Base-by-base conservation (phyloP, 73 alveolate species). In the Loxodes magnus region DNA sequence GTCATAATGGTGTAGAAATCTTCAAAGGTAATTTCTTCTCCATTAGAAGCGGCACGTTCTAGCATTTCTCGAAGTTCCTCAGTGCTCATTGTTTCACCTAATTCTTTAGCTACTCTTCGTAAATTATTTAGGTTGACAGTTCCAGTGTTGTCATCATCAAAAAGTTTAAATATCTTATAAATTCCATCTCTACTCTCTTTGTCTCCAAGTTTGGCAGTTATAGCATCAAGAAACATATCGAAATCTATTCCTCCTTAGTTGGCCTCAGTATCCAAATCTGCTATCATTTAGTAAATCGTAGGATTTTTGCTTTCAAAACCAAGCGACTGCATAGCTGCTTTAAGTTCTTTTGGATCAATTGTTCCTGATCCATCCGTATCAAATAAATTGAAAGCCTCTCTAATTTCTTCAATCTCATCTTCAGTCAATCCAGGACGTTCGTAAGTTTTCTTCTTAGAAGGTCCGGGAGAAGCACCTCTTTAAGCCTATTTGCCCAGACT, bases 1-100 rank as follows among this genome's bases (percentile, higher is more conserved):
- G 77, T 79, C 89, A 81, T 74, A 57, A 91, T 91, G 66, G 78
- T 80, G 77, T 91, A 91, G 80, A 91, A 91, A 70, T 87, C 98
- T 39, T 87, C 92, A 61, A 84, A 76, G 34, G 92, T 79, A 17
- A 91, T 77, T 64, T 91, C 98, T 26, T 77, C 88, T 4, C 97
- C 94, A 36, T 82, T 79, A 1, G 94, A 71, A 56, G 92, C 85
- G 10, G 97, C 95, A 57, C 92, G 57, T 78, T 88, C 97, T n/a
- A 87, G 77, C 89, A 87, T 80, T 51, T 87, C 95, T 46, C 72
- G 71, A n/a, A 91, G 71, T 69, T 91, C 97, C 28, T 69, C 88
- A 33, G 78, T 68, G 14, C 87, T 71, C 83, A 83, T 82, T 26
- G 92, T 88, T 69, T 87, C 98, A 15, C 97, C 94, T 6, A 87